phyloP scores from a whole-genome alignment of 2,329 filamentous ascomycete genomes.

The Pestalotiopsis sp. region DNA sequence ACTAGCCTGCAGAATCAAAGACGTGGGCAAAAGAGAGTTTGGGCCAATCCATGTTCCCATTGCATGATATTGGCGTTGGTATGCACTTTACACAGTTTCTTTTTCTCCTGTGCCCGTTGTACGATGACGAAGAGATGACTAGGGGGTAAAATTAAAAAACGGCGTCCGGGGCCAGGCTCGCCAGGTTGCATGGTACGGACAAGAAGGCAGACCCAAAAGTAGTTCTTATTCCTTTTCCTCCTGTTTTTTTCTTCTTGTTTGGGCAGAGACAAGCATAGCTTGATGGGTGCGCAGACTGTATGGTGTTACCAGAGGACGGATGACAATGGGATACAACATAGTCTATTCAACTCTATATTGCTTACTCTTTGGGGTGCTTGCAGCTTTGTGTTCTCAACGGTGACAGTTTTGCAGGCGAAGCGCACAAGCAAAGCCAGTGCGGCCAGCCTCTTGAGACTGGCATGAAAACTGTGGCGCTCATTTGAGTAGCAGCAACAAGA shows the following conservation, averaged over 20 bases:
- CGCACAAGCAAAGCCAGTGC: too few species aligned
- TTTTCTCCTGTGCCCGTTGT: background rate
- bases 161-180: background rate
- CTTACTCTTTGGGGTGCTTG: background rate
- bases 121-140: background rate
- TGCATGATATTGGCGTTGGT: constrained; percentile 2
- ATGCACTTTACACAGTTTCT: background rate
- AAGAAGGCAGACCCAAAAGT: background rate
- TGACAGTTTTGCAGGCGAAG: too few species aligned
- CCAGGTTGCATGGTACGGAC: background rate
- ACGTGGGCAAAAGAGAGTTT: background rate
- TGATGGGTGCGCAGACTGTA: background rate
- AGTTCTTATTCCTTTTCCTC: background rate
- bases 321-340: background rate
- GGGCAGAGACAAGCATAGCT: background rate
- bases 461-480: too few species aligned
- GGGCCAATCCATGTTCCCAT: background rate
- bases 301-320: background rate
- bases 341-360: background rate
- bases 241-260: background rate
- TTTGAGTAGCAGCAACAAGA: background rate
- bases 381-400: too few species aligned
- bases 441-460: too few species aligned
- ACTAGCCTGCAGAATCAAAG: constrained; percentile 35
- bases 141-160: background rate